These are phyloP conservation scores for Pseudogymnoascus sp. DNA, from an alignment of 2,329 filamentous ascomycete species.

Conservation along the genomic window DNA sequence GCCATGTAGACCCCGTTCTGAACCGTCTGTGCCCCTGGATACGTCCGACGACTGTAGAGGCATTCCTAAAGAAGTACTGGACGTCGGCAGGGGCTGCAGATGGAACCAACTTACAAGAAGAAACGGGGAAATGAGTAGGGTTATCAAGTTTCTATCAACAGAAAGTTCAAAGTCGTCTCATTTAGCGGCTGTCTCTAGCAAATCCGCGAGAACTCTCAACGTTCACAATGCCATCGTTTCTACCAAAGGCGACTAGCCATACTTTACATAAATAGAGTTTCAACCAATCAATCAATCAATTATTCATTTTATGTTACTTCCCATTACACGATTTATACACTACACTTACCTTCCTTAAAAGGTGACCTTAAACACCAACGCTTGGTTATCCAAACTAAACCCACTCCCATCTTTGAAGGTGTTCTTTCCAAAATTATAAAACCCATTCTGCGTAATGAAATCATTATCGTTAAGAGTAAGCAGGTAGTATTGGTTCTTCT, in stretches of 20 bases:
- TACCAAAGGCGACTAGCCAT: not conserved
- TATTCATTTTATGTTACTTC: not conserved
- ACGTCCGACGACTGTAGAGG: too few species aligned
- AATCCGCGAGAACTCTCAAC: not conserved
- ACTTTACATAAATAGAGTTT: not conserved
- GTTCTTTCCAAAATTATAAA: constrained; percentile 45
- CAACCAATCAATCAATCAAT: not conserved
- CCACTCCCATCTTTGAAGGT: constrained; percentile 46
- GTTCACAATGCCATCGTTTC: not conserved
- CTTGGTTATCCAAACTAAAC: constrained; percentile 49
- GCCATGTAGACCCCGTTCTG: too few species aligned
- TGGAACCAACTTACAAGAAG: too few species aligned
- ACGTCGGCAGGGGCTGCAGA: too few species aligned
- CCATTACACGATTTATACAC: not conserved
- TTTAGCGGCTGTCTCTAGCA: too few species aligned
- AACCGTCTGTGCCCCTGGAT: too few species aligned
- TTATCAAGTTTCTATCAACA: too few species aligned
- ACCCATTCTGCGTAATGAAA: constrained; percentile 62
- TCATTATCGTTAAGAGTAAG: constrained; percentile 65
- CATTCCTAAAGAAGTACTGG: too few species aligned
- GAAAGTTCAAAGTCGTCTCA: too few species aligned
- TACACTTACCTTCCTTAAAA: constrained; percentile 8
- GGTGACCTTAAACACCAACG: constrained; percentile 42
- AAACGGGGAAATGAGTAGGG: too few species aligned
- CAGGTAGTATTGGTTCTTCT: constrained; percentile 55